Base-by-base conservation (phyloP, 2,329 filamentous ascomycete species). In the Eutypella sp. region DNA sequence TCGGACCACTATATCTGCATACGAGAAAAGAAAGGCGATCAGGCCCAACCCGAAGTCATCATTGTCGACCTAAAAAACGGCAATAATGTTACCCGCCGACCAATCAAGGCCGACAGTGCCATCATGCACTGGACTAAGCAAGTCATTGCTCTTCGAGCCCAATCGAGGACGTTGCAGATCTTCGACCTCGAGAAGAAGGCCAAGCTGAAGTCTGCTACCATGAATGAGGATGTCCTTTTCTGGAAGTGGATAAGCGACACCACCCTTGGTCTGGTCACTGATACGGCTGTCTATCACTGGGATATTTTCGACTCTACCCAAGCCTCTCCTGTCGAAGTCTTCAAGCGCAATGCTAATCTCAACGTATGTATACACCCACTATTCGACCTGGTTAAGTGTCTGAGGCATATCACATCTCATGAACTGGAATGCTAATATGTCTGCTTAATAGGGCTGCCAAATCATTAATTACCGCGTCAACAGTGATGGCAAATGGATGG, bases 381-480 rank as follows among this genome's bases (percentile, higher is more conserved):
- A 42, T 19, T 16, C 27, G 13, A 13, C 16, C 11, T 16, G 10
- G n/a, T n/a, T n/a, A 29, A 37, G 41, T 42, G 23, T 22, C 9
- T 19, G 4, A 20, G 19, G 41, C 29, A 34, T 25, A 24, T 22
- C 42, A 33, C 18, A 37, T 37, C 7, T 16, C 34, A 27, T 24
- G 33, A 42, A 18, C 31, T 37, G 44, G 34, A 53, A 61, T 27
- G 51, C 58, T 61, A 49, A 57, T 49, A 33, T 54, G n/a, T n/a
- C n/a, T n/a, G n/a, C n/a, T 47, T 33, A 5, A 11, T 60, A 95
- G 89, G 87, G 86, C 55, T 95, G 89, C 71, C 93, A 99, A 81
- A 99, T 99, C 69, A 99, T 99, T 81, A 99, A 97, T 75, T 99
- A 99, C 73, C 89, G 92, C 57, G 88, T 95, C 58, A 96, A 92